Percentiles rank a stretch among this genome's conserved stretches.
These are phyloP conservation scores for Bromus sterilis DNA, from an alignment of 176 grass and related monocot genomes.

Conservation along the genomic window DNA sequence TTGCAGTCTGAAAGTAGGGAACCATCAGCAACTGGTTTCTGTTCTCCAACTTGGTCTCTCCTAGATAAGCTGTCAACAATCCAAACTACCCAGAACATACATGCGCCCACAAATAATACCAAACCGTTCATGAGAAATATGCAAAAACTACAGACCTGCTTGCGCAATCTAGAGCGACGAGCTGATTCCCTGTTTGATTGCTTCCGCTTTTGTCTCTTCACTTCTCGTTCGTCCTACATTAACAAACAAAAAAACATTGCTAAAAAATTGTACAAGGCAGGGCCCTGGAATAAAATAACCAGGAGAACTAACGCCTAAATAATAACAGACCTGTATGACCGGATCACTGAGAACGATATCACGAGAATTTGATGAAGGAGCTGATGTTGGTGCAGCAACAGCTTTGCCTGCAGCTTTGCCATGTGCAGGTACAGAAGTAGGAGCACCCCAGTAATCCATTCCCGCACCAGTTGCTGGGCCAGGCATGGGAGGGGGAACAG, in stretches of 20 bases:
- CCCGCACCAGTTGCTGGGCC: constrained; percentile 41
- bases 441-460: constrained; percentile 52
- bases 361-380: constrained; percentile 44
- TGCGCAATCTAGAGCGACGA: constrained; percentile 55
- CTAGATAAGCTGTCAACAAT: constrained; percentile 6
- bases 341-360: constrained; percentile 47
- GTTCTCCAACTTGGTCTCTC: not conserved
- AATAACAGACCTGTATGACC: constrained; percentile 32
- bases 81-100: constrained; percentile 2
- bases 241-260: not conserved
- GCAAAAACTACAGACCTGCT: constrained; percentile 37
- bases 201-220: constrained; percentile 54
- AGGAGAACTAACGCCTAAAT: constrained; percentile 2
- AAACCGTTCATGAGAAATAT: not conserved
- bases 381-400: constrained; percentile 23
- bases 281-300: not conserved
- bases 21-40: not conserved
- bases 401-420: constrained; percentile 43
- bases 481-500: constrained; percentile 39
- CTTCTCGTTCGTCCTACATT: constrained; percentile 46
- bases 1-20: constrained; percentile 2
- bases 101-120: not conserved
- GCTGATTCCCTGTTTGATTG: constrained; percentile 70
- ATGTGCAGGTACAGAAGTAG: constrained; percentile 36
- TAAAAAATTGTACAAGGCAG: constrained; percentile 1